Base-by-base conservation (phyloP, 352 stramenopile species). In the Phytophthora chlamydospora region DNA sequence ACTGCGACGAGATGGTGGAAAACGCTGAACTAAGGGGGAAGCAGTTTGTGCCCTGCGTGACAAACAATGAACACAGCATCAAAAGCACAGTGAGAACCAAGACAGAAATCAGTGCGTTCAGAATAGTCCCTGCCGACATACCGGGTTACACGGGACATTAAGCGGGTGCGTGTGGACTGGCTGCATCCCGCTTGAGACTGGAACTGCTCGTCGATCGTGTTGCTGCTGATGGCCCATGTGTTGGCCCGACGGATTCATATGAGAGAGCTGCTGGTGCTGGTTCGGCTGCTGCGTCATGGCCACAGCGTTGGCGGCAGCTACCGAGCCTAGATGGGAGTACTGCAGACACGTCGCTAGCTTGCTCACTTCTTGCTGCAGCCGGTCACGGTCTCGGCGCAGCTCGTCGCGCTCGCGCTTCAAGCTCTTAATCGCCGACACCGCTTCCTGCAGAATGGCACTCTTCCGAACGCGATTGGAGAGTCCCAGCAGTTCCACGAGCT, bases 391-490 rank as follows among this genome's bases (percentile, higher is more conserved):
- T 8, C 76, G 66, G 24, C 73, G 73, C 41, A 89, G 47, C 9
- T 91, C 83, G 47, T 90, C 77, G 9, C 80, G 73, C 50, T 92
- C 83, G 10, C 80, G 68, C 38, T 79, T 80, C 14, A 92, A 44
- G 11, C 45, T 68, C 36, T 88, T 92, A 57, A 92, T 92, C 24
- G 69, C 65, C 14, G 66, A 81, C 11, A 90, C 75, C 27, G 83
- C 83, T 60, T 92, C 83, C 32, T 90, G 78, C 45, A 92, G 65
- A 43, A 92, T 85, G 8, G 75, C 68, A 52, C 83, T 89, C 71
- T 92, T 92, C 16, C 79, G 76, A 12, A 90, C 77, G n/a, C 82
- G 79, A 55, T 86, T 88, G 10, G 79, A 90, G 3, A 92, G 71
- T n/a, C 83, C 80, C 8, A 92, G 54, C 24, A 92, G 51, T 11